These are phyloP conservation scores for Triangularia setosa DNA, from an alignment of 2,329 filamentous ascomycete genomes.

Conservation along the genomic window DNA sequence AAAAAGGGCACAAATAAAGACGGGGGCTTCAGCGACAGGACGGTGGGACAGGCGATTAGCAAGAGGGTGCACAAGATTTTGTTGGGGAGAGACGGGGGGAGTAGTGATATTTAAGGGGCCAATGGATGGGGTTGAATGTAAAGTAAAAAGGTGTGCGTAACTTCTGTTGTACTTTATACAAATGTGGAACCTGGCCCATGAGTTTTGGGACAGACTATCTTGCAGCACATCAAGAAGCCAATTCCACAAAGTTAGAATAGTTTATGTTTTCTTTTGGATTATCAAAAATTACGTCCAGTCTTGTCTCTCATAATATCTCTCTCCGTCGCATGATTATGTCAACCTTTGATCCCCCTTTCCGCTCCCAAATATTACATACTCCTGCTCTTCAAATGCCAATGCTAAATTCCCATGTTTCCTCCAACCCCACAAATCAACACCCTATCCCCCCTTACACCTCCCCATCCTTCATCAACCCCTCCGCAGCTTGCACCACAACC, in stretches of 20 bases:
- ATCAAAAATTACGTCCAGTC: background rate
- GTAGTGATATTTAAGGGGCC: conserved; percentile 46
- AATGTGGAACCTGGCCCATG: too few relatives aligned
- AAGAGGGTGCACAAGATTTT: conserved; percentile 58
- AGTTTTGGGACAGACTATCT: background rate
- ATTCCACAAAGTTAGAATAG: background rate
- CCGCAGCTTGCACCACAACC: conserved; percentile 68
- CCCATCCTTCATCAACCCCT: conserved; percentile 49
- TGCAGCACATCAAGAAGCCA: background rate
- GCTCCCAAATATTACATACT: background rate
- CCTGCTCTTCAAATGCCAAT: background rate
- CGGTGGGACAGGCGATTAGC: conserved; percentile 56
- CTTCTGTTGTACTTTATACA: background rate
- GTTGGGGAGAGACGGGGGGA: conserved; percentile 50
- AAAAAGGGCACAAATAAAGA: conserved; percentile 54
- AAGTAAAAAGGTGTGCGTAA: background rate
- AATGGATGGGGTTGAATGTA: background rate
- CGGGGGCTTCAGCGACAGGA: conserved; percentile 51
- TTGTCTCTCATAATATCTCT: background rate
- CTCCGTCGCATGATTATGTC: background rate
- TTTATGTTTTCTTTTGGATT: background rate
- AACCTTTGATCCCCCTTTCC: background rate
- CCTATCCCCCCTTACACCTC: background rate
- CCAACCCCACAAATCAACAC: background rate
- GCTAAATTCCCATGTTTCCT: background rate